These are phyloP conservation scores for Inosperma sp. DNA, from an alignment of 768 basidiomycete genomes.

Conservation along the genomic window DNA sequence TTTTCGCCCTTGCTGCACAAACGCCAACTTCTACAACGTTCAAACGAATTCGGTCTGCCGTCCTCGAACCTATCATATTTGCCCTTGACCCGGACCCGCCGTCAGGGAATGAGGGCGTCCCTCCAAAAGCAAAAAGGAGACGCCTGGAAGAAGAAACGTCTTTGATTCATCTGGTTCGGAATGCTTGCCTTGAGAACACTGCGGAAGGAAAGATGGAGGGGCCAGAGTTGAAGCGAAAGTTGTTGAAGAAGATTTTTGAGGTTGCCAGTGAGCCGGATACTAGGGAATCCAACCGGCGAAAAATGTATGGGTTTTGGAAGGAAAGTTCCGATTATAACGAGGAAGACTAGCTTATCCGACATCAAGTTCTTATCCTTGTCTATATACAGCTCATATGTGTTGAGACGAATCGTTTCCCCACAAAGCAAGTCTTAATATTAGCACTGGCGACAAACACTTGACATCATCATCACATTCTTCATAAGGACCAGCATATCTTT, in stretches of 20 bases:
- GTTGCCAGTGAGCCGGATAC: slow-evolving; percentile 71
- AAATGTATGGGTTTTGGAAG: slow-evolving; percentile 80
- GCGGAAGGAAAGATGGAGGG: slow-evolving; percentile 35
- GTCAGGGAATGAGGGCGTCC: slow-evolving; percentile 36
- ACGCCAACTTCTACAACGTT: slow-evolving; percentile 63
- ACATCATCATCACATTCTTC: too few relatives aligned
- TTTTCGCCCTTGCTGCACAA: slow-evolving; percentile 64
- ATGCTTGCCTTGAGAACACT: slow-evolving; percentile 48
- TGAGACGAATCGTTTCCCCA: too few relatives aligned
- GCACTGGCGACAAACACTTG: too few relatives aligned
- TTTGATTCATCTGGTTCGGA: slow-evolving; percentile 45
- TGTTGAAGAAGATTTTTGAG: slow-evolving; percentile 66
- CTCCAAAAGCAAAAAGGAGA: slow-evolving; percentile 43
- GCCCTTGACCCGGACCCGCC: slow-evolving; percentile 40
- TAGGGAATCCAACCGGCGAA: slow-evolving; percentile 73
- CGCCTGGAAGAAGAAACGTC: slow-evolving; percentile 33
- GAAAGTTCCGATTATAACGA: slow-evolving; percentile 46
- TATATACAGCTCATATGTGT: too few relatives aligned
- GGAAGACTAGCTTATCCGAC: slow-evolving; percentile 19
- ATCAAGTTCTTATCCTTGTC: too few relatives aligned
- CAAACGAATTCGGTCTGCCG: slow-evolving; percentile 62
- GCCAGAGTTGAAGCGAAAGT: slow-evolving; percentile 42
- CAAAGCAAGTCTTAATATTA: too few relatives aligned
- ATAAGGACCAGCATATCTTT: too few relatives aligned
- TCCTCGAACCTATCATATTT: slow-evolving; percentile 66